phyloP scores from a whole-genome alignment of 2,329 filamentous ascomycete species.

The Fusarium tricinctum region DNA sequence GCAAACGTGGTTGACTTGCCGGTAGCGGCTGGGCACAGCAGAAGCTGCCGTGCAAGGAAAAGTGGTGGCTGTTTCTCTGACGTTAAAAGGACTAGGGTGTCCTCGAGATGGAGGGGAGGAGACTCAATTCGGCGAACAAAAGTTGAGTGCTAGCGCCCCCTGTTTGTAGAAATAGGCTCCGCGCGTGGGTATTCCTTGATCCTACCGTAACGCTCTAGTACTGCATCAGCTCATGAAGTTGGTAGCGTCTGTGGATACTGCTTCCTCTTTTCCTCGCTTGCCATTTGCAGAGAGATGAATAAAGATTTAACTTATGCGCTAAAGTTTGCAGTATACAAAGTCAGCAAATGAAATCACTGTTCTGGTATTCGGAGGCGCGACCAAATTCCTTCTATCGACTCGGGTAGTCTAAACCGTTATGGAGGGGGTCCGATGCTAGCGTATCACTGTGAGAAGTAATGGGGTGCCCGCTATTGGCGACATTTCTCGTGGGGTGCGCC shows the following conservation, averaged over 20 bases:
- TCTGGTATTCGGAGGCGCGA: no score
- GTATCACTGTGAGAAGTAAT: conserved; percentile 11
- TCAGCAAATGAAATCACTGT: no score
- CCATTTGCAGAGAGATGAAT: no score
- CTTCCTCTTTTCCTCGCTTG: no score
- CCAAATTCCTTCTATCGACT: no score
- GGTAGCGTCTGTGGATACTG: no score
- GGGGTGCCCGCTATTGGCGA: conserved; percentile 36
- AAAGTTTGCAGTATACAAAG: no score
- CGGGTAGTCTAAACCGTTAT: not conserved
- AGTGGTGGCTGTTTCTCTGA: not conserved
- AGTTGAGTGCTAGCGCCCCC: conserved; percentile 10
- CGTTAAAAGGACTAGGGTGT: not conserved
- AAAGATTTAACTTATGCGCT: no score
- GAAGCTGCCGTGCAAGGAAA: not conserved
- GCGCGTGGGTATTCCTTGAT: not conserved
- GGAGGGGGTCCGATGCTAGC: conserved; percentile 7
- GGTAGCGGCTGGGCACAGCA: conserved; percentile 30
- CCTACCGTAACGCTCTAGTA: conserved; percentile 23
- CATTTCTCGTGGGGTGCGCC: not conserved
- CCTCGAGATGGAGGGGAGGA: not conserved
- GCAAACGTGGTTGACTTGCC: conserved; percentile 33
- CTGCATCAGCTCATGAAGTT: no score
- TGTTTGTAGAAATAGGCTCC: not conserved
- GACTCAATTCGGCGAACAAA: conserved; percentile 19